Conservation (phyloP, 176 grass and related monocot species). For the Secale cereale region DNA sequence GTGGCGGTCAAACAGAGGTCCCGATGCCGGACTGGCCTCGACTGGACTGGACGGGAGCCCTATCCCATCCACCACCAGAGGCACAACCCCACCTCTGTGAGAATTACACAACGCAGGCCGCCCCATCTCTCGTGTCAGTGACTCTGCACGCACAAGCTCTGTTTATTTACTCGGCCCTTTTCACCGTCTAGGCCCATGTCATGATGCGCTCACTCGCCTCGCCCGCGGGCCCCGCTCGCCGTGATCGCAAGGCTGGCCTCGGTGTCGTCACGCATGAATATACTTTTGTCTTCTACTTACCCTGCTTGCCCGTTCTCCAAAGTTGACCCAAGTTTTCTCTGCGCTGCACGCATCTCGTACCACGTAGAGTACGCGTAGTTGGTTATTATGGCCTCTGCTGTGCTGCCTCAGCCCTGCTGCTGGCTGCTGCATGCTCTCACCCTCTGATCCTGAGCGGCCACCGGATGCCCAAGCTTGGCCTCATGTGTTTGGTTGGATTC, state of each 20-base stretch:
- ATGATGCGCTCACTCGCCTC: conserved; percentile 23
- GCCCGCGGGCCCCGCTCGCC: background rate
- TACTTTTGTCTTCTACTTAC: conserved; percentile 30
- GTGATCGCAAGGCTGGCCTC: background rate
- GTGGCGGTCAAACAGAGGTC: conserved; percentile 52
- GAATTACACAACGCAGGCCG: background rate
- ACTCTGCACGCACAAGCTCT: background rate
- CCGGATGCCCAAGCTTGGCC: too few relatives aligned
- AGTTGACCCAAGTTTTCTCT: conserved; percentile 7
- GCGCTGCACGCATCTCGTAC: background rate
- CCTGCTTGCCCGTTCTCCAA: background rate
- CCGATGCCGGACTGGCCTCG: conserved; percentile 23
- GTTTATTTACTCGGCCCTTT: conserved; percentile 27
- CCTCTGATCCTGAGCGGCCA: too few relatives aligned
- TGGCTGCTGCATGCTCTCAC: too few relatives aligned
- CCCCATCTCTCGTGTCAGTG: conserved; percentile 31
- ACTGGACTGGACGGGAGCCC: conserved; percentile 6
- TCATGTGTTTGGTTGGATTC: conserved; percentile 26
- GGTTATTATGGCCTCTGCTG: too few relatives aligned
- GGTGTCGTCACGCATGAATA: conserved; percentile 22
- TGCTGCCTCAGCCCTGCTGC: too few relatives aligned
- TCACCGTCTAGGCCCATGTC: conserved; percentile 31
- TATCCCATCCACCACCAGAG: background rate
- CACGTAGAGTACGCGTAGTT: too few relatives aligned
- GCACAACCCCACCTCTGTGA: background rate